Conservation (phyloP, 2,329 filamentous ascomycete genomes). For the Claviceps digitariae region DNA sequence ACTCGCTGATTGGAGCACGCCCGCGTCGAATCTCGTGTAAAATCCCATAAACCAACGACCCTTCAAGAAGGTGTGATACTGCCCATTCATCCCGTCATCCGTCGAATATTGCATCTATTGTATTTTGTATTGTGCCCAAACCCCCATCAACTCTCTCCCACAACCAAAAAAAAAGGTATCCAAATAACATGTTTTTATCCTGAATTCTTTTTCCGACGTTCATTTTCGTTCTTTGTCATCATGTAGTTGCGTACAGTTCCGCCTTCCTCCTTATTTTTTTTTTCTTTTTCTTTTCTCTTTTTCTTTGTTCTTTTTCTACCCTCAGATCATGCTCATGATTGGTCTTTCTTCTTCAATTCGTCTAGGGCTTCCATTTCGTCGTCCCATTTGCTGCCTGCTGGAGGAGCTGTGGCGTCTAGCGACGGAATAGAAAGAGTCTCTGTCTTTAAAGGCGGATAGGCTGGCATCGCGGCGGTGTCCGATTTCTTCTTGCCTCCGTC, state of each 20-base stretch:
- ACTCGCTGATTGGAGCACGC: not conserved
- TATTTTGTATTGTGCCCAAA: not conserved
- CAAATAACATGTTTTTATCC: not conserved
- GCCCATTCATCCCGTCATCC: not conserved
- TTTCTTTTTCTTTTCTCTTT: not conserved
- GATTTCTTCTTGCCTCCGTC: slow-evolving; percentile 13
- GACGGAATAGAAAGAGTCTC: slow-evolving; percentile 7
- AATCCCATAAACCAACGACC: not conserved
- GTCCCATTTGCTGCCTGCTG: slow-evolving; percentile 34
- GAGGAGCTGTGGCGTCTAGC: slow-evolving; percentile 16
- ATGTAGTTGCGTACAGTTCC: not conserved
- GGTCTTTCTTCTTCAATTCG: slow-evolving; percentile 13
- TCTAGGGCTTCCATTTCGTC: slow-evolving; percentile 44
- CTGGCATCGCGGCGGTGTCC: slow-evolving; percentile 6
- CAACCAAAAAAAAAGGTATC: not conserved
- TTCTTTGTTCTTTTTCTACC: not conserved
- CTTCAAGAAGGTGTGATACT: not conserved
- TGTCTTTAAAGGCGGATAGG: not conserved
- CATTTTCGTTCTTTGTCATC: not conserved
- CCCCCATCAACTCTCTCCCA: not conserved
- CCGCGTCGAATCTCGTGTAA: not conserved
- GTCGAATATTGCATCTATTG: not conserved
- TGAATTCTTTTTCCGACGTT: not conserved
- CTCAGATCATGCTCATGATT: not conserved
- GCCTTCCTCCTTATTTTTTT: not conserved